Conservation (phyloP, 495 filamentous ascomycete genomes). For the Bryoglossum gracile region DNA sequence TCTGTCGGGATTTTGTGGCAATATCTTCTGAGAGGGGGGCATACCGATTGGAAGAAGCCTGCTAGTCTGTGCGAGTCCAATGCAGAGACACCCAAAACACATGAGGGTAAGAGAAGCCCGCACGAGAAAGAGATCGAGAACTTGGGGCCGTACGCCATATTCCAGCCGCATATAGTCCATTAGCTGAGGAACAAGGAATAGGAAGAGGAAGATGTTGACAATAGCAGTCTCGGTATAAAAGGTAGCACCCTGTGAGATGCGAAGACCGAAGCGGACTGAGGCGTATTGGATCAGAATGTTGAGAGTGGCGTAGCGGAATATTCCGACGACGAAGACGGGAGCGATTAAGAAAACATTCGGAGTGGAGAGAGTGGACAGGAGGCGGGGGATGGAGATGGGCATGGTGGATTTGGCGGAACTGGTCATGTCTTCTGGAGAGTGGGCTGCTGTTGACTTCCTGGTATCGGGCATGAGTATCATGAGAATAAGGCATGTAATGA, state of each 20-base stretch:
- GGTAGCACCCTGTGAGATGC: slow-evolving; percentile 21
- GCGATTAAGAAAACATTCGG: slow-evolving; percentile 12
- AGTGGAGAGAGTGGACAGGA: slow-evolving; percentile 4
- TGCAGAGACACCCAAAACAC: slow-evolving; percentile 14
- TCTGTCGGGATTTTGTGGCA: no score
- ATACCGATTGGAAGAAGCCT: slow-evolving; percentile 16
- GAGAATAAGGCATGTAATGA: slow-evolving; percentile 13
- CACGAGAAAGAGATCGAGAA: slow-evolving; percentile 18
- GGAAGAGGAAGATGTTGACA: slow-evolving; percentile 23
- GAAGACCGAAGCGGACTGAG: slow-evolving; percentile 17
- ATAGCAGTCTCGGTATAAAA: slow-evolving; percentile 25
- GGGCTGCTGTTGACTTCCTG: background rate
- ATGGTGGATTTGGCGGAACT: background rate
- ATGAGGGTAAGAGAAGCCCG: slow-evolving; percentile 12
- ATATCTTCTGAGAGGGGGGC: background rate
- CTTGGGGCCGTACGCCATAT: slow-evolving; percentile 14
- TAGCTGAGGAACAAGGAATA: slow-evolving; percentile 17
- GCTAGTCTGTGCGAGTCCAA: slow-evolving; percentile 10
- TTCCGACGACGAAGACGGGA: slow-evolving; percentile 22
- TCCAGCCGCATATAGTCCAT: slow-evolving; percentile 6
- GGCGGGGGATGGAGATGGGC: background rate
- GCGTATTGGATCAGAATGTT: slow-evolving; percentile 25
- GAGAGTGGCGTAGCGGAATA: slow-evolving; percentile 23
- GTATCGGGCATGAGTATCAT: slow-evolving; percentile 11
- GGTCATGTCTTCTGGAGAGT: background rate